Conservation (phyloP, 257 asterid genomes). For the Leptodermis oblonga region DNA sequence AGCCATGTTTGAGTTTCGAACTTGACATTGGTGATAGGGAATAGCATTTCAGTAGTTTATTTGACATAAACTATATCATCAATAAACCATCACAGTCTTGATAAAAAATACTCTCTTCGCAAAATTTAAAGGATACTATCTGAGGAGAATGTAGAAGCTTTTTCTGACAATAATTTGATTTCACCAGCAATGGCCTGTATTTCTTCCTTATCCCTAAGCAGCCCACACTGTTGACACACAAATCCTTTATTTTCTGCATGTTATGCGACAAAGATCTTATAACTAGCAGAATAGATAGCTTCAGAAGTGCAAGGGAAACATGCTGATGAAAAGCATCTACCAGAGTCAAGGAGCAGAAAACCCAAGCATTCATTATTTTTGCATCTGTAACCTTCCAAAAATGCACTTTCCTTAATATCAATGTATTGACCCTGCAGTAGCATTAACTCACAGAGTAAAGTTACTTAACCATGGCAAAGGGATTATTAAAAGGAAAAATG, state of each 20-base stretch:
- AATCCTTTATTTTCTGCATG: conserved; percentile 68
- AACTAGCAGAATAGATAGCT: conserved; percentile 8
- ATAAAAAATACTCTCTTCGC: not conserved
- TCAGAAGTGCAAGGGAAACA: conserved; percentile 1
- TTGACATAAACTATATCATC: not conserved
- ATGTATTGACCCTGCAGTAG: conserved; percentile 56
- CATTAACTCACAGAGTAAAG: conserved; percentile 21
- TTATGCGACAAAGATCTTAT: conserved; percentile 17
- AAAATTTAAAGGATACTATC: conserved; percentile 62
- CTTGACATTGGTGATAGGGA: not conserved
- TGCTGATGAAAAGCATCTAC: conserved; percentile 31
- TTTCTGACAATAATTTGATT: conserved; percentile 47
- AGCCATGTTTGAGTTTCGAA: not conserved
- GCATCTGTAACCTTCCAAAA: conserved; percentile 89
- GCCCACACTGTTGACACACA: conserved; percentile 80
- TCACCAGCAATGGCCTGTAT: conserved; percentile 37
- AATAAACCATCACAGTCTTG: not conserved
- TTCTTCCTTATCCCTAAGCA: conserved; percentile 74
- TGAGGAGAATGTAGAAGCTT: conserved; percentile 46
- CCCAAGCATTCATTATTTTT: conserved; percentile 56
- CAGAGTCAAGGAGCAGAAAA: conserved; percentile 62
- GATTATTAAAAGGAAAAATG: not conserved
- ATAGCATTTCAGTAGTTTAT: not conserved
- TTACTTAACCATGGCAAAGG: conserved; percentile 7
- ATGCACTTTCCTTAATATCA: conserved; percentile 85